Evolutionary conservation across 2,329 filamentous ascomycete species (phyloP).

Genomic region (Exserohilum rostratum): DNA sequence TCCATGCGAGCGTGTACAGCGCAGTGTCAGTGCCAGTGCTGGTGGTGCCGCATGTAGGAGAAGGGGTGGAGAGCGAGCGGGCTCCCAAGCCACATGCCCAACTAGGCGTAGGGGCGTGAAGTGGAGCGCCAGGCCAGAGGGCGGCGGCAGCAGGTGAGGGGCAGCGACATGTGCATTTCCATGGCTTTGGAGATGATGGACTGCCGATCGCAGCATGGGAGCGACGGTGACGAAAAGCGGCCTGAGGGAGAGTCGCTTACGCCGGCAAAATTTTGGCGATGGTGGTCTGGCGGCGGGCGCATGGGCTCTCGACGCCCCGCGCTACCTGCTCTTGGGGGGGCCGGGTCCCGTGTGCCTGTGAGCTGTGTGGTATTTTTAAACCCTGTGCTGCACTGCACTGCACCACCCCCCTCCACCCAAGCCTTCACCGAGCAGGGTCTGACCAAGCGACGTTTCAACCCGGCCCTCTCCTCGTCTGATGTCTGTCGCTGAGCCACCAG

Average conservation of each 20-base stretch:
- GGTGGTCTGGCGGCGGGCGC: not conserved
- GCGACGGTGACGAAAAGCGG: slow-evolving; percentile 18
- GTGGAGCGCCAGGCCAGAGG: slow-evolving; percentile 36
- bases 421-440: slow-evolving; percentile 1
- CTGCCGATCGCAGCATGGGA: slow-evolving; percentile 33
- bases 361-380: slow-evolving; percentile 13
- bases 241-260: slow-evolving; percentile 19
- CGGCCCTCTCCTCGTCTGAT: slow-evolving; percentile 1
- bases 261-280: slow-evolving; percentile 15
- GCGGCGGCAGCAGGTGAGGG: slow-evolving; percentile 31
- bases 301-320: slow-evolving; percentile 11
- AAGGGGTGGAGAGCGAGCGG: not conserved
- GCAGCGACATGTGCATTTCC: slow-evolving; percentile 22
- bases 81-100: slow-evolving; percentile 14
- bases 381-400: not conserved
- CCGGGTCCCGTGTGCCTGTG: not conserved
- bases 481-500: not conserved
- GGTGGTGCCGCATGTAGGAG: too few species aligned
- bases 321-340: slow-evolving; percentile 12
- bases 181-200: slow-evolving; percentile 34
- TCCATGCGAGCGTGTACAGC: too few species aligned
- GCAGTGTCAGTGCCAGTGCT: too few species aligned
- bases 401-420: not conserved
- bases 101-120: slow-evolving; percentile 14
- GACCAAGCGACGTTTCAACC: slow-evolving; percentile 16